phyloP scores from a whole-genome alignment of 2,329 filamentous ascomycete species.

The Didymella segeticola region DNA sequence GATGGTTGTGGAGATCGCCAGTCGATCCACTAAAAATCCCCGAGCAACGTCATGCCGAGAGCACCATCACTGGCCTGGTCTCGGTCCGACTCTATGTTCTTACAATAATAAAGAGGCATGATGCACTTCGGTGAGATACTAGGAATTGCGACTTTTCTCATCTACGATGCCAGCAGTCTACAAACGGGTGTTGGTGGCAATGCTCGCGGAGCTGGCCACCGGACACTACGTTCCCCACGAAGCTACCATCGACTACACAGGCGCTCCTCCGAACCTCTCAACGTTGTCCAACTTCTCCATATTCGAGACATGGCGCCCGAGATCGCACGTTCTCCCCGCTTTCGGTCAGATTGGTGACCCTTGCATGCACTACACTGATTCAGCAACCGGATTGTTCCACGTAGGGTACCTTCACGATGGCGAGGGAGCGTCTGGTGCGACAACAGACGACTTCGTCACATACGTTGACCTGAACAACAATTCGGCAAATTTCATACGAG shows the following conservation, averaged over 20 bases:
- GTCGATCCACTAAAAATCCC: background rate
- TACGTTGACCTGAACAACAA: conserved; percentile 48
- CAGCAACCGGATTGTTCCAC: conserved; percentile 54
- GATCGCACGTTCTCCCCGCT: conserved; percentile 51
- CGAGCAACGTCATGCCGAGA: conserved; percentile 9
- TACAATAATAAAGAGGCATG: background rate
- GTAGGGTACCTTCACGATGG: conserved; percentile 54
- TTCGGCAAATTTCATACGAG: conserved; percentile 36
- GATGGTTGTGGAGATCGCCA: background rate
- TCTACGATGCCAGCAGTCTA: background rate
- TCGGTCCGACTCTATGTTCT: background rate
- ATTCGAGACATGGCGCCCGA: conserved; percentile 41
- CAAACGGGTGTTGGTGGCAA: background rate
- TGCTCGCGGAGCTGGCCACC: conserved; percentile 1
- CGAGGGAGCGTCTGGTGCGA: conserved; percentile 23
- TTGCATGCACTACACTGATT: conserved; percentile 56
- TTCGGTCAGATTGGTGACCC: conserved; percentile 54
- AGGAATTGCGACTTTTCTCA: background rate
- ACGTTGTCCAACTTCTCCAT: conserved; percentile 25
- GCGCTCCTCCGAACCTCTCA: conserved; percentile 28
- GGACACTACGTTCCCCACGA: conserved; percentile 19
- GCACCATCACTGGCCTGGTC: background rate
- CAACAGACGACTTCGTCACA: conserved; percentile 53
- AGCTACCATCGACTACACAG: conserved; percentile 20
- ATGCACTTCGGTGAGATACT: background rate